phyloP scores from a whole-genome alignment of 78 protist species.

The Dictyostelium firmibasis region DNA sequence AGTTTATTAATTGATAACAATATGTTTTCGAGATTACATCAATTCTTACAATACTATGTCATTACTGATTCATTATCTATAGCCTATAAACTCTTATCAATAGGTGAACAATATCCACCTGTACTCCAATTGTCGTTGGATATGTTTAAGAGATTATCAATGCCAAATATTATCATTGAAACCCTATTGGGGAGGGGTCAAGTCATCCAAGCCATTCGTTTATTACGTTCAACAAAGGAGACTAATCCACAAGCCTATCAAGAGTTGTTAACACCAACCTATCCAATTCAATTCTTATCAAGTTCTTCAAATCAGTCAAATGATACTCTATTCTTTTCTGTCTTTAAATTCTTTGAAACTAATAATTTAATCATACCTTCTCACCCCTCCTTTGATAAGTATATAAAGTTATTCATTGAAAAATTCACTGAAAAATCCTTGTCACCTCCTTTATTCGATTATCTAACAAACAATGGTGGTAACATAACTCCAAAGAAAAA shows the following conservation, averaged over 20 bases:
- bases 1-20: slow-evolving; percentile 49
- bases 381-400: slow-evolving; percentile 19
- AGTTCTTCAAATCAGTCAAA: slow-evolving; percentile 18
- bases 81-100: slow-evolving; percentile 64
- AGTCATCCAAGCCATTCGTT: slow-evolving; percentile 38
- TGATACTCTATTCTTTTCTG: slow-evolving; percentile 53
- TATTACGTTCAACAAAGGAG: slow-evolving; percentile 9
- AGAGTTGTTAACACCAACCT: background rate
- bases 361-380: background rate
- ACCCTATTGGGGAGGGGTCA: slow-evolving; percentile 56
- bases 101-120: slow-evolving; percentile 65
- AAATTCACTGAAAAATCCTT: slow-evolving; percentile 16
- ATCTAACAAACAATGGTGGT: background rate
- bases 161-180: slow-evolving; percentile 48
- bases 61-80: slow-evolving; percentile 39
- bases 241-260: slow-evolving; percentile 18
- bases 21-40: slow-evolving; percentile 76
- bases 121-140: slow-evolving; percentile 71
- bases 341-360: slow-evolving; percentile 63
- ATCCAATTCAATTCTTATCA: background rate
- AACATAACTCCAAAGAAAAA: background rate
- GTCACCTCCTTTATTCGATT: background rate
- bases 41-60: slow-evolving; percentile 76
- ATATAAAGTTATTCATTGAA: slow-evolving; percentile 25
- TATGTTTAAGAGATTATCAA: slow-evolving; percentile 62